phyloP scores from a whole-genome alignment of 495 filamentous ascomycete genomes.

The Lophiostoma macrostomum region DNA sequence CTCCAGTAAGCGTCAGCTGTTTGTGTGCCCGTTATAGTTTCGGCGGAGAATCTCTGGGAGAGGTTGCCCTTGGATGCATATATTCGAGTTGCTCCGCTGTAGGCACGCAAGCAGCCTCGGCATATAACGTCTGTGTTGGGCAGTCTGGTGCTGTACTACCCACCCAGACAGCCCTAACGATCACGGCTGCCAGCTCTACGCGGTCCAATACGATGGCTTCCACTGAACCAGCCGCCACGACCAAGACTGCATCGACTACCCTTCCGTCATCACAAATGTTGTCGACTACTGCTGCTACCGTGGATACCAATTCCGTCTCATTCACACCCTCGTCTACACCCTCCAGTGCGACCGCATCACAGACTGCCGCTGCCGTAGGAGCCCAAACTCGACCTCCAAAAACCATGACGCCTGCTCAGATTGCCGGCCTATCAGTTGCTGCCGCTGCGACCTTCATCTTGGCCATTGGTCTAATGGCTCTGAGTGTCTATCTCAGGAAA shows the following conservation, averaged over 20 bases:
- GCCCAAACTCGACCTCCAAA: constrained; percentile 1
- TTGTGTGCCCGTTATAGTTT: constrained; percentile 33
- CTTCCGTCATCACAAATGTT: neutral
- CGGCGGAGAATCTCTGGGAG: constrained; percentile 29
- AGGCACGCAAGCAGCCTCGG: constrained; percentile 10
- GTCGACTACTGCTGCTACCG: neutral
- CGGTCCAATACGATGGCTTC: neutral
- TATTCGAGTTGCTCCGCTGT: constrained; percentile 25
- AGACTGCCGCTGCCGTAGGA: constrained; percentile 2
- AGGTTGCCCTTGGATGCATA: constrained; percentile 32
- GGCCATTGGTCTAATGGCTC: constrained; percentile 30
- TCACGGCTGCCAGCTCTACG: constrained; percentile 16
- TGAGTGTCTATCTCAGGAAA: constrained; percentile 29
- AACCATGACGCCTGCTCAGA: constrained; percentile 33
- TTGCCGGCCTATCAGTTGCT: constrained; percentile 33
- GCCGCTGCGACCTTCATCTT: constrained; percentile 30
- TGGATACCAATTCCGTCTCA: constrained; percentile 12
- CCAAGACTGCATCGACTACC: neutral
- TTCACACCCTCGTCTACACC: constrained; percentile 7
- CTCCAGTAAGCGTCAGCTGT: constrained; percentile 21
- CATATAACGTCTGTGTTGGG: constrained; percentile 34
- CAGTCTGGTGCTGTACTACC: constrained; percentile 26
- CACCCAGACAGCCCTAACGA: constrained; percentile 28
- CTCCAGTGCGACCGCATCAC: neutral
- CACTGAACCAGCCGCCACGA: neutral